A percentile compares a stretch with the other conserved stretches of the same genome.
These are phyloP conservation scores for Discostella stelligera DNA, from an alignment of 352 stramenopile genomes.

Conservation along the genomic window DNA sequence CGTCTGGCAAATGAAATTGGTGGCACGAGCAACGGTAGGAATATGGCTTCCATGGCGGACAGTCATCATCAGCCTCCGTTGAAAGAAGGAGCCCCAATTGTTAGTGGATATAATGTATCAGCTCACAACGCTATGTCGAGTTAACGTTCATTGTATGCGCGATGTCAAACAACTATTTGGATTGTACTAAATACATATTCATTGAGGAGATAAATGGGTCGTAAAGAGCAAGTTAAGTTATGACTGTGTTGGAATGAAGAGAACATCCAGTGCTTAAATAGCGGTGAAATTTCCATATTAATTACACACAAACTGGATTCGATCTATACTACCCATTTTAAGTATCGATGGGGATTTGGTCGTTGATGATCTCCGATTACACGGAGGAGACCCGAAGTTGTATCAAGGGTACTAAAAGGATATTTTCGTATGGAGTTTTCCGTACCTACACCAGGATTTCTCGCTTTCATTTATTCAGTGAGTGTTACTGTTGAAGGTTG, in stretches of 20 bases:
- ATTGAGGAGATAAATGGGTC: background rate
- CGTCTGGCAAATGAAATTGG: slow-evolving; percentile 22
- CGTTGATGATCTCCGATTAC: too few relatives aligned
- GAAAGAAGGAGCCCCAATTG: background rate
- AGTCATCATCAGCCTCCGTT: background rate
- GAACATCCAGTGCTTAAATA: background rate
- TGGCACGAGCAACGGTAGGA: slow-evolving; percentile 4
- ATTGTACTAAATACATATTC: background rate
- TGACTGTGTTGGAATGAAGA: background rate
- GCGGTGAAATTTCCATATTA: background rate
- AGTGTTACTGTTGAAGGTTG: too few relatives aligned
- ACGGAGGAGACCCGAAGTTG: too few relatives aligned
- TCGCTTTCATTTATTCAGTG: too few relatives aligned
- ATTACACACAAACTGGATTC: too few relatives aligned
- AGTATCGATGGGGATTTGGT: too few relatives aligned
- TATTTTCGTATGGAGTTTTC: too few relatives aligned
- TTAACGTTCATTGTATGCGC: background rate
- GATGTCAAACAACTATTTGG: background rate
- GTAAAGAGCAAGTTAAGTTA: too few relatives aligned
- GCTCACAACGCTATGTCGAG: background rate
- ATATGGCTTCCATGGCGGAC: background rate
- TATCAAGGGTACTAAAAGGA: too few relatives aligned
- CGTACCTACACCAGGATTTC: too few relatives aligned
- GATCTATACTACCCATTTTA: too few relatives aligned
- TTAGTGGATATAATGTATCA: background rate